A percentile compares a stretch with the other conserved stretches of the same genome.
Conservation (phyloP, 2,329 filamentous ascomycete species). For the Cladosporium austrohemisphaericum region DNA sequence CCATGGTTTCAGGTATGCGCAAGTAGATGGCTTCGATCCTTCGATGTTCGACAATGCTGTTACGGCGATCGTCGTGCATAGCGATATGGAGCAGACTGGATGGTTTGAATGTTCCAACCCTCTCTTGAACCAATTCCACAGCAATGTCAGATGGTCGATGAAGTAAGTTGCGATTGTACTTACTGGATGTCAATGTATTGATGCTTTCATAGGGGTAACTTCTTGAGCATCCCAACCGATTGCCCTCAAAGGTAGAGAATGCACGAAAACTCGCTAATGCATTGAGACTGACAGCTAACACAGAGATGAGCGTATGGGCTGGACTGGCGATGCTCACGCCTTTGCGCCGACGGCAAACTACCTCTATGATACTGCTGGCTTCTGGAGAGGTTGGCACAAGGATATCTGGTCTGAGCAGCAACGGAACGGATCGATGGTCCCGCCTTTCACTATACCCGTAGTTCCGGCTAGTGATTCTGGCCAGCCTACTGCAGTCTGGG, state of each 20-base stretch:
- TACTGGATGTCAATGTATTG: background rate
- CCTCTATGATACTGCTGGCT: constrained; percentile 51
- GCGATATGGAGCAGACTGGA: constrained; percentile 50
- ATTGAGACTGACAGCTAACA: constrained; percentile 7
- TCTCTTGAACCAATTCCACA: constrained; percentile 52
- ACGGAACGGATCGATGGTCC: constrained; percentile 21
- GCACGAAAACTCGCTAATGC: no score
- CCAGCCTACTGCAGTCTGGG: constrained; percentile 36
- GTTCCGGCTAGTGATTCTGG: constrained; percentile 5
- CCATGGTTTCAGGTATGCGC: constrained; percentile 52
- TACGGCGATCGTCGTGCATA: constrained; percentile 46
- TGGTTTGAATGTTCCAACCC: constrained; percentile 51
- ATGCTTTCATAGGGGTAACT: constrained; percentile 44
- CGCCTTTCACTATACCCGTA: constrained; percentile 22
- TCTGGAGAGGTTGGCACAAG: constrained; percentile 50
- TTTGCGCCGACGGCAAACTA: constrained; percentile 53
- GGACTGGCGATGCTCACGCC: constrained; percentile 51
- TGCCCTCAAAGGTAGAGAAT: constrained; percentile 49
- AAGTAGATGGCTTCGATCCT: constrained; percentile 45
- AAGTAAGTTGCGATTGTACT: constrained; percentile 23
- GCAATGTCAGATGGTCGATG: constrained; percentile 56
- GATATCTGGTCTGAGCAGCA: constrained; percentile 43
- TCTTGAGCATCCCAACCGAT: constrained; percentile 56
- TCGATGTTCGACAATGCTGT: constrained; percentile 29
- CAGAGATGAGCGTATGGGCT: constrained; percentile 52